Base-by-base conservation (phyloP, 2,329 filamentous ascomycete genomes). In the Apiospora pterosperma region DNA sequence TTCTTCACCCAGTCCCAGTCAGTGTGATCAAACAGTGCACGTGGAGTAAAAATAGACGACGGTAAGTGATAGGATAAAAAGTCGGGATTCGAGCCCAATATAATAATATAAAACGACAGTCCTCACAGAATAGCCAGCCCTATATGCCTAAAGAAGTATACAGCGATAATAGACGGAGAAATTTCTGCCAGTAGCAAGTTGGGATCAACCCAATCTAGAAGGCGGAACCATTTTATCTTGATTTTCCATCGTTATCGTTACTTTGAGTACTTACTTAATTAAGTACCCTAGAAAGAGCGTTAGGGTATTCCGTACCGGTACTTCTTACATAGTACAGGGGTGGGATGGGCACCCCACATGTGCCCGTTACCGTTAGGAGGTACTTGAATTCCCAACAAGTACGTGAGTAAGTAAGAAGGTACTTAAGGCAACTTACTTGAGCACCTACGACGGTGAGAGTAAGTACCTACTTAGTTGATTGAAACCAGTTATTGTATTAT, bases 171-270 rank as follows among this genome's bases (percentile, higher is more conserved):
- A 55, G 28, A 34, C 48, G 10, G 48, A 55, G 48, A 55, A 55
- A 55, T 55, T 55, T 55, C 48, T 55, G 48, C 48, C 48, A 55
- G 48, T 55, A 55, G 48, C 48, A 55, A 34, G 48, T 55, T 28
- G 48, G n/a, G 14, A 8, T 55, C 25, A 21, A 55, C 48, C 48
- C 28, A 55, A 55, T 55, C 48, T n/a, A 55, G 48, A 55, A 55
- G 48, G 48, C 48, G 48, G 48, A 25, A 55, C 48, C 48, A 55
- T 34, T n/a, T 31, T n/a, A 34, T 21, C 34, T 55, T 55, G n/a
- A n/a, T n/a, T n/a, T n/a, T n/a, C n/a, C n/a, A n/a, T n/a, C n/a
- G n/a, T n/a, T n/a, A n/a, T n/a, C n/a, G n/a, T n/a, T n/a, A n/a
- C n/a, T n/a, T n/a, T n/a, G n/a, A n/a, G n/a, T n/a, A n/a, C n/a